phyloP scores from a whole-genome alignment of 495 filamentous ascomycete species.

The Trichoderma virens region DNA sequence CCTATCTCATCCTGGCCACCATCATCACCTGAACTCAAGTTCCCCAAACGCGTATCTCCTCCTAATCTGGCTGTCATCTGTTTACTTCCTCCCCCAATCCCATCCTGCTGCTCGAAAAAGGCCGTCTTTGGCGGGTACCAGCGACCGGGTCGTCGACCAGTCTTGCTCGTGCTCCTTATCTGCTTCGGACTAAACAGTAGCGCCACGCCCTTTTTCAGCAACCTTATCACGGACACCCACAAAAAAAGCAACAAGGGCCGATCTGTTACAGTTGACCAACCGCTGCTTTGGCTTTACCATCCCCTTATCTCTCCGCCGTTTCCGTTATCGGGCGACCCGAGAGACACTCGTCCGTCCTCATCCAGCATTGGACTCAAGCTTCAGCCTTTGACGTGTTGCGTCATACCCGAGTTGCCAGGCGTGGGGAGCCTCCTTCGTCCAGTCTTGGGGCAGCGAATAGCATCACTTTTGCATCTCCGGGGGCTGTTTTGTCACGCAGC shows the following conservation, averaged over 20 bases:
- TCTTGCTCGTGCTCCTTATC: conserved; percentile 1
- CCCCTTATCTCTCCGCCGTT: conserved; percentile 7
- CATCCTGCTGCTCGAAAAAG: neutral
- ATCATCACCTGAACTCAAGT: conserved; percentile 32
- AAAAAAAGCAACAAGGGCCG: conserved; percentile 8
- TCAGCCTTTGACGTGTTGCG: neutral
- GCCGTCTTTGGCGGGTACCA: neutral
- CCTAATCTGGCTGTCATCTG: conserved; percentile 15
- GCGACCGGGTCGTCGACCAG: conserved; percentile 7
- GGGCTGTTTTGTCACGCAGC: neutral
- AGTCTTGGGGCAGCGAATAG: conserved; percentile 2
- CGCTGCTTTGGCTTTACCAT: neutral
- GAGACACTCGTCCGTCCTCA: neutral
- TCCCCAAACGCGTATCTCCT: conserved; percentile 13
- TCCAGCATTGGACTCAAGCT: neutral
- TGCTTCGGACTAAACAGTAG: conserved; percentile 3
- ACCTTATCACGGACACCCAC: conserved; percentile 8
- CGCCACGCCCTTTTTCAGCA: conserved; percentile 8
- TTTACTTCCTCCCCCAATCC: conserved; percentile 11
- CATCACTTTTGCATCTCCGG: neutral
- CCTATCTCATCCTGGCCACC: conserved; percentile 45
- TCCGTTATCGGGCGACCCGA: neutral
- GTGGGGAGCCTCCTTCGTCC: neutral
- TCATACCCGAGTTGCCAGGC: neutral
- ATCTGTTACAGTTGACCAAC: neutral